phyloP scores from a whole-genome alignment of 1,139 yeast genomes.

The Pichia sp. region DNA sequence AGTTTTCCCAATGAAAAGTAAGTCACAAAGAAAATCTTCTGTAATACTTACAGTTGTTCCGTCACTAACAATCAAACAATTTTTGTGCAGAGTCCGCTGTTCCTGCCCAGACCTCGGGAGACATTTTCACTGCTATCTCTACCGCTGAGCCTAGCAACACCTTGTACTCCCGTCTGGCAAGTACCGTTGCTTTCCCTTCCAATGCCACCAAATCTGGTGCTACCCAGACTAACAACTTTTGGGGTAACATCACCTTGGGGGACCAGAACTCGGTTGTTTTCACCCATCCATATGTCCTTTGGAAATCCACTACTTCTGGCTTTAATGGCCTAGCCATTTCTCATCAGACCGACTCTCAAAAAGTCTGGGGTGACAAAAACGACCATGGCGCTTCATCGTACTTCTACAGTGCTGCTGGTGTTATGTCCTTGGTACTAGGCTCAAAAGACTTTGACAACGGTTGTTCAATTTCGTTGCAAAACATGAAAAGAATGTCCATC shows the following conservation, averaged over 20 bases:
- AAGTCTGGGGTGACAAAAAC: constrained; percentile 56
- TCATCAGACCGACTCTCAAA: constrained; percentile 51
- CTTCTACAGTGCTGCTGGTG: constrained; percentile 32
- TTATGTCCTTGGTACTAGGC: constrained; percentile 51
- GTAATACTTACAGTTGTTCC: no score
- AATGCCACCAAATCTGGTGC: constrained; percentile 47
- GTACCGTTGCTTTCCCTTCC: constrained; percentile 38
- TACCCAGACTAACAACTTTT: constrained; percentile 75
- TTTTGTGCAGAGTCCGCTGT: background rate
- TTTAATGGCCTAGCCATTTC: constrained; percentile 58
- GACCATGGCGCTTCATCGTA: constrained; percentile 28
- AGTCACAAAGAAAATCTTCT: no score
- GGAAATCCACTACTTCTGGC: constrained; percentile 43
- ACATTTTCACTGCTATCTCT: constrained; percentile 35
- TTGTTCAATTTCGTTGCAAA: constrained; percentile 41
- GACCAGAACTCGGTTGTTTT: constrained; percentile 57
- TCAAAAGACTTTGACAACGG: constrained; percentile 43
- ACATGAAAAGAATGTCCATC: constrained; percentile 55
- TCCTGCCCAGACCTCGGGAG: constrained; percentile 23
- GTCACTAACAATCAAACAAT: background rate
- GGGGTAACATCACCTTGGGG: constrained; percentile 66
- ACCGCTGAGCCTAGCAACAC: constrained; percentile 43
- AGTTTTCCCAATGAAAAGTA: background rate
- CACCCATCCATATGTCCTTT: constrained; percentile 76
- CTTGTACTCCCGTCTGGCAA: constrained; percentile 41